A percentile compares a stretch with the other conserved stretches of the same genome.
These are phyloP conservation scores for Metschnikowia bowlesiae DNA, from an alignment of 805 yeast species.

Conservation along the genomic window DNA sequence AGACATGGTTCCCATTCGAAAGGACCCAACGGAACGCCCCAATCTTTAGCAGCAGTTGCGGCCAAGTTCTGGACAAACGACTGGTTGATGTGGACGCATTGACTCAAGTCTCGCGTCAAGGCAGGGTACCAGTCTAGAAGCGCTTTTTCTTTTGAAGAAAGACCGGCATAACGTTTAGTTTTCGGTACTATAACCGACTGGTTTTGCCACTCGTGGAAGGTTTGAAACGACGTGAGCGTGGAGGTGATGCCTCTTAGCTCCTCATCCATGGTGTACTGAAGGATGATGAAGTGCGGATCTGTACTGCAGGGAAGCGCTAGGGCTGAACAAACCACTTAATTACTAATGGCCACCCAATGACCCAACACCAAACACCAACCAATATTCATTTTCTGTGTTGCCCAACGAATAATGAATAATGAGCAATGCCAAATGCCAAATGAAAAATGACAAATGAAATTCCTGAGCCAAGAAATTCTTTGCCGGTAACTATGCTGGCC, in stretches of 20 bases:
- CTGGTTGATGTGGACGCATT: constrained; percentile 43
- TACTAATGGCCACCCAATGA: no score
- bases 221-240: constrained; percentile 32
- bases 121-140: constrained; percentile 49
- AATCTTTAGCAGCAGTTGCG: constrained; percentile 37
- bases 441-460: no score
- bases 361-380: no score
- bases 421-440: no score
- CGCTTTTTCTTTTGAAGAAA: constrained; percentile 37
- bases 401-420: no score
- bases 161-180: constrained; percentile 20
- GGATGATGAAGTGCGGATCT: background rate
- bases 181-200: constrained; percentile 33
- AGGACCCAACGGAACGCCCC: constrained; percentile 45
- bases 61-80: constrained; percentile 43
- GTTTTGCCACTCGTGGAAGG: constrained; percentile 30
- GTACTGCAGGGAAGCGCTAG: background rate
- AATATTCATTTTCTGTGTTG: no score
- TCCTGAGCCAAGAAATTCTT: no score
- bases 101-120: constrained; percentile 37
- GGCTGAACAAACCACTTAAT: no score
- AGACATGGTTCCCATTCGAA: constrained; percentile 40
- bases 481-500: no score
- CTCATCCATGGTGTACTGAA: constrained; percentile 17
- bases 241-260: constrained; percentile 36